Evolutionary conservation across 2,329 filamentous ascomycete species (phyloP).

Genomic region (Pseudocercospora ulei): DNA sequence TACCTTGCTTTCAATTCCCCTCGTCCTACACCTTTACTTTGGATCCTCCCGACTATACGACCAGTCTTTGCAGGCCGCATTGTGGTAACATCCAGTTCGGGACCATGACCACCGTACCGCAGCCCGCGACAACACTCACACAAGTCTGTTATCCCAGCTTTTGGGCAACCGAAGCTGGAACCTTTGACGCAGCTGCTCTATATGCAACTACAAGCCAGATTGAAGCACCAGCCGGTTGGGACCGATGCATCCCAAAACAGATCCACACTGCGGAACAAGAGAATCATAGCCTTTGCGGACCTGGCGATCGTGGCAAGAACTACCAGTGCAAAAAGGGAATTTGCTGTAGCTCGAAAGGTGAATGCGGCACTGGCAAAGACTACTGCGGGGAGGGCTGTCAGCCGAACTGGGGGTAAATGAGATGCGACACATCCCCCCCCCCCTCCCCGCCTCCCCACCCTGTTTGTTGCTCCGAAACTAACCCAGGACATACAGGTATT

Average conservation of each 20-base stretch:
- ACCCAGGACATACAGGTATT: too few relatives aligned
- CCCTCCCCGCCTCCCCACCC: too few relatives aligned
- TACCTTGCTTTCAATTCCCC: slow-evolving; percentile 12
- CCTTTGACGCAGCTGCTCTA: slow-evolving; percentile 7
- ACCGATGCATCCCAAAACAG: slow-evolving; percentile 11
- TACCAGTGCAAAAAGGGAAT: slow-evolving; percentile 15
- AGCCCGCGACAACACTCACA: slow-evolving; percentile 9
- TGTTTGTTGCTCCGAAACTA: too few relatives aligned
- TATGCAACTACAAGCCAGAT: slow-evolving; percentile 7
- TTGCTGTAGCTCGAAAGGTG: slow-evolving; percentile 18
- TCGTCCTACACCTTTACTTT: slow-evolving; percentile 5
- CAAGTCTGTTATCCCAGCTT: slow-evolving; percentile 12
- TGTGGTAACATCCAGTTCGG: slow-evolving; percentile 13
- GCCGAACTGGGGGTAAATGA: slow-evolving; percentile 12
- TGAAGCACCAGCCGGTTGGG: slow-evolving; percentile 6
- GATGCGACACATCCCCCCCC: too few relatives aligned
- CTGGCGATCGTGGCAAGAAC: slow-evolving; percentile 6
- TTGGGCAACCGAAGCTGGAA: not conserved
- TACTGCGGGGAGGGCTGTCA: slow-evolving; percentile 18
- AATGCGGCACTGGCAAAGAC: slow-evolving; percentile 15
- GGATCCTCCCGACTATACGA: slow-evolving; percentile 11
- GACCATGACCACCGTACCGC: slow-evolving; percentile 6
- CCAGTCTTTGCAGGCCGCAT: slow-evolving; percentile 12
- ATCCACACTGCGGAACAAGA: slow-evolving; percentile 5
- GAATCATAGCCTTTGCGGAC: slow-evolving; percentile 12